A percentile compares a stretch with the other conserved stretches of the same genome.
These are phyloP conservation scores for Primulina eburnea DNA, from an alignment of 257 asterid species.

Conservation along the genomic window DNA sequence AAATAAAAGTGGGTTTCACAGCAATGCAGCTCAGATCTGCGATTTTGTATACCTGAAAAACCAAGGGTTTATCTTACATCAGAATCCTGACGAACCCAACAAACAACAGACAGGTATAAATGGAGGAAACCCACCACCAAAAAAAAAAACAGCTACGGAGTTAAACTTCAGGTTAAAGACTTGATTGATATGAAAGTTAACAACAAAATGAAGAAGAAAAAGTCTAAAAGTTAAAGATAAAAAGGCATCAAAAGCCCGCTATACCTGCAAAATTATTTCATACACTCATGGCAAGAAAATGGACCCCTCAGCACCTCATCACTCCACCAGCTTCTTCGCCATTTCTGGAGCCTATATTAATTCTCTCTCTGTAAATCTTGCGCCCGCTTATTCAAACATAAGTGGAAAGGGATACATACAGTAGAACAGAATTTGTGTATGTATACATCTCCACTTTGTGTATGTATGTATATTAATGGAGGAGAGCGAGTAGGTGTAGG, in stretches of 20 bases:
- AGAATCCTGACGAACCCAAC: slow-evolving; percentile 13
- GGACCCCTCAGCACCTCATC: slow-evolving; percentile 29
- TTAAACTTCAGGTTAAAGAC: slow-evolving; percentile 21
- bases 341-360: neutral
- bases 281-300: slow-evolving; percentile 22
- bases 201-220: neutral
- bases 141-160: neutral
- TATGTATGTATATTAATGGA: too few species aligned
- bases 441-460: neutral
- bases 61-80: neutral
- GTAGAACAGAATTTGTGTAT: neutral
- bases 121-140: neutral
- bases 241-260: slow-evolving; percentile 14
- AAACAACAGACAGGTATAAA: neutral
- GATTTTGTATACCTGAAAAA: slow-evolving; percentile 30
- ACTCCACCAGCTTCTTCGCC: slow-evolving; percentile 3
- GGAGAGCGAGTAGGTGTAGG: slow-evolving; percentile 7
- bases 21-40: slow-evolving; percentile 52
- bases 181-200: slow-evolving; percentile 38
- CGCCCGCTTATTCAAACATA: neutral
- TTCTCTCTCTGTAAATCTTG: slow-evolving; percentile 9
- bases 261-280: slow-evolving; percentile 26
- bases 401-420: slow-evolving; percentile 14
- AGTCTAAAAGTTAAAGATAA: neutral
- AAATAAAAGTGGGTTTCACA: slow-evolving; percentile 14